Conservation (phyloP, 495 filamentous ascomycete species). For the Tuber borchii region DNA sequence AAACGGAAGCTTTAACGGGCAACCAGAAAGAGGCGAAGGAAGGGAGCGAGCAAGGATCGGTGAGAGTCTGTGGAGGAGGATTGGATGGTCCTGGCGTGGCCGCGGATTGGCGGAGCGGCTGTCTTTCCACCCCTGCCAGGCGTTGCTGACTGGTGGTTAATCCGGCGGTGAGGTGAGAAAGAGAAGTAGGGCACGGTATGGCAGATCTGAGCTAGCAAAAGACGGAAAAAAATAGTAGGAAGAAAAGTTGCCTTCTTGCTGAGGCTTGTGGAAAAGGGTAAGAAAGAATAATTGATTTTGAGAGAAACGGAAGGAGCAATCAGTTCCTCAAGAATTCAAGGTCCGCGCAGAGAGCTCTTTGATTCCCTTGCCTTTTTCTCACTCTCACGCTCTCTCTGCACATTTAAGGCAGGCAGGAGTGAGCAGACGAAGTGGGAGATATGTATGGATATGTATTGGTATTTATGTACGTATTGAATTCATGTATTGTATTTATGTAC, state of each 20-base stretch:
- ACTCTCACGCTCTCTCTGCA: background rate
- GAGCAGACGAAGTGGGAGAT: constrained; percentile 2
- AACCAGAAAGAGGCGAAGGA: constrained; percentile 32
- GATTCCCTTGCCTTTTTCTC: background rate
- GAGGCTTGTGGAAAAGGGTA: background rate
- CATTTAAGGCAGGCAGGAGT: background rate
- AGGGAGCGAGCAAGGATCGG: constrained; percentile 30
- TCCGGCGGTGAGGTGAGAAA: constrained; percentile 27
- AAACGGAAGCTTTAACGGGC: constrained; percentile 39
- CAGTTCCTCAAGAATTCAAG: constrained; percentile 3
- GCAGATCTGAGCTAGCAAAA: constrained; percentile 26
- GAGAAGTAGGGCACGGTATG: constrained; percentile 30
- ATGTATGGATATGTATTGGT: constrained; percentile 6
- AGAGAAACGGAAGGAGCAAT: constrained; percentile 1
- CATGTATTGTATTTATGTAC: constrained; percentile 3
- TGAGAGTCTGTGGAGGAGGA: constrained; percentile 29
- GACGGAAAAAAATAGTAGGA: background rate
- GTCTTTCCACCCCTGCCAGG: constrained; percentile 28
- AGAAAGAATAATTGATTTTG: background rate
- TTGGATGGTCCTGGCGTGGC: constrained; percentile 25
- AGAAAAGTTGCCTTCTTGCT: background rate
- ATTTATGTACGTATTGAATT: constrained; percentile 6
- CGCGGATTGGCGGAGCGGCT: constrained; percentile 37
- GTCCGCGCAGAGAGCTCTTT: background rate
- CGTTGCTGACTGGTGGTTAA: constrained; percentile 36